A percentile compares a stretch with the other conserved stretches of the same genome.
These are phyloP conservation scores for Isabelozyma gotoi DNA, from an alignment of 805 yeast genomes.

Conservation along the genomic window DNA sequence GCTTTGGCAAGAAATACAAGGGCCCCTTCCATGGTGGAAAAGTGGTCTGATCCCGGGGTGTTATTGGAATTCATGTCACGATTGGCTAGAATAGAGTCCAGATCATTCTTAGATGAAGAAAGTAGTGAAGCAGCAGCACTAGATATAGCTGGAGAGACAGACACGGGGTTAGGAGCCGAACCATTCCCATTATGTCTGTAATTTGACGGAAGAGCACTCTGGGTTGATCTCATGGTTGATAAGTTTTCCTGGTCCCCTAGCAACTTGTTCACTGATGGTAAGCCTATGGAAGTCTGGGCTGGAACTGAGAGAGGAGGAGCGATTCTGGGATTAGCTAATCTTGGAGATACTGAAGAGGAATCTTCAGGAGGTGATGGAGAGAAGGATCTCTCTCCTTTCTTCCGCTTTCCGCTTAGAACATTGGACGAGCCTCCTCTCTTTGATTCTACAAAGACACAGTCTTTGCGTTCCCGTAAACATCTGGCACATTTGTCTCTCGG, in stretches of 20 bases:
- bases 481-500: conserved; percentile 81
- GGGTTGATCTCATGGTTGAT: neutral
- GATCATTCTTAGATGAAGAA: neutral
- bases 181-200: neutral
- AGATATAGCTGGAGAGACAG: neutral
- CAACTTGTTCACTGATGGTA: neutral
- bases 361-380: conserved; percentile 1
- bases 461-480: conserved; percentile 78
- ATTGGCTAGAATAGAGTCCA: neutral
- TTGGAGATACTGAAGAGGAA: neutral
- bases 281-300: neutral
- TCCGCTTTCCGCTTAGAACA: conserved; percentile 46
- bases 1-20: conserved; percentile 73
- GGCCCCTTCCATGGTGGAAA: conserved; percentile 56
- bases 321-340: neutral
- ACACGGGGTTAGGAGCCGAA: too few relatives aligned
- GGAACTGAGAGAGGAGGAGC: neutral
- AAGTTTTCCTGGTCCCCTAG: neutral
- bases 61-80: neutral
- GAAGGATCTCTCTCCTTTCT: conserved; percentile 34
- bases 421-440: conserved; percentile 29
- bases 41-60: conserved; percentile 18
- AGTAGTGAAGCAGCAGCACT: neutral
- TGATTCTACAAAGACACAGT: conserved; percentile 63
- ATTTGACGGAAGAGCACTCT: neutral